Evolutionary conservation across 225 moss, liverwort and hornwort species (phyloP).

Genomic region (Physcomitrellopsis africana): DNA sequence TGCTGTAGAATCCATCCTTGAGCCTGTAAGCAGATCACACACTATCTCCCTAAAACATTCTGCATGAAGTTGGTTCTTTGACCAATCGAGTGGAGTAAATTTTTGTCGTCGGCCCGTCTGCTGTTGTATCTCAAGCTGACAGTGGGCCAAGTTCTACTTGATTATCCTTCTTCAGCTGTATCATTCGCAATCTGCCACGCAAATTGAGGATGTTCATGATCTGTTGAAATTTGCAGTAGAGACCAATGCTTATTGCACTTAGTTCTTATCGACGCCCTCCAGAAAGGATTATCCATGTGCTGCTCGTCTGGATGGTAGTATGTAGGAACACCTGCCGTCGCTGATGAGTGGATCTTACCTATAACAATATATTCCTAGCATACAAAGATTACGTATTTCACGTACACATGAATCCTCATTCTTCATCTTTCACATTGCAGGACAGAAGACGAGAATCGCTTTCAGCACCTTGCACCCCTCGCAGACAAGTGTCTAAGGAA

Average conservation of each 20-base stretch:
- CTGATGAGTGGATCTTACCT: too few relatives aligned
- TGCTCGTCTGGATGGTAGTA: background rate
- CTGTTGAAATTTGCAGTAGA: too few relatives aligned
- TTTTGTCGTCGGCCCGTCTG: background rate
- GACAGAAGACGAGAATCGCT: constrained; percentile 46
- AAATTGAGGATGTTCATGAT: too few relatives aligned
- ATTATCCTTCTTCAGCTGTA: background rate
- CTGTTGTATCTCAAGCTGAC: background rate
- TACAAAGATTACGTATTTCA: background rate
- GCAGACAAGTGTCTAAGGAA: constrained; percentile 33
- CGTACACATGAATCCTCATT: constrained; percentile 5
- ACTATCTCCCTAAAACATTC: background rate
- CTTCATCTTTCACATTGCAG: constrained; percentile 24
- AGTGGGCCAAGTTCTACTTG: background rate
- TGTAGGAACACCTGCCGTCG: background rate
- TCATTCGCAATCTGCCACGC: too few relatives aligned
- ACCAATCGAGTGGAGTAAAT: background rate
- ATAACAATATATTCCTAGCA: background rate
- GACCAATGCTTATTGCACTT: too few relatives aligned
- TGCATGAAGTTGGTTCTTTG: background rate
- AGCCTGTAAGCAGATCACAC: constrained; percentile 51
- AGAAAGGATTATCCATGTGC: too few relatives aligned
- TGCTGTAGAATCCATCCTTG: constrained; percentile 80
- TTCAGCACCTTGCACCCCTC: constrained; percentile 54
- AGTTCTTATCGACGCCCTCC: too few relatives aligned